Conservation (phyloP, 129 eudicot genomes). For the Flaveria brownii region DNA sequence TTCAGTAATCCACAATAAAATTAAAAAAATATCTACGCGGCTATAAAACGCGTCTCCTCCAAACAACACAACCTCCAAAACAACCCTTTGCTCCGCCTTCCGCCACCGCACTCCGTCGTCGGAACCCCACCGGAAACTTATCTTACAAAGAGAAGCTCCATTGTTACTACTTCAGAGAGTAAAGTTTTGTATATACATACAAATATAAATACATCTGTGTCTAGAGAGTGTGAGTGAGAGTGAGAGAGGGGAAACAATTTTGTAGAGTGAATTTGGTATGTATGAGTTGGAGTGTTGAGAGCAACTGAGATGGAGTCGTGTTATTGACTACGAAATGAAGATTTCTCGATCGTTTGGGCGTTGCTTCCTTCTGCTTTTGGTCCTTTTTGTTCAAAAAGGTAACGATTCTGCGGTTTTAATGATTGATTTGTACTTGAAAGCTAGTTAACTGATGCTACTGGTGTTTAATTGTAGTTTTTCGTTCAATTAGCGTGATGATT, state of each 20-base stretch:
- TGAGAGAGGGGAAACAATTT: background rate
- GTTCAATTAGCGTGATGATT: conserved; percentile 1
- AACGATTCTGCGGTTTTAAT: background rate
- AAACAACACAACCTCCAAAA: conserved; percentile 12
- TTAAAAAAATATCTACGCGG: conserved; percentile 18
- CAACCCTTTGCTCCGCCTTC: conserved; percentile 18
- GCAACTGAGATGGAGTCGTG: conserved; percentile 3
- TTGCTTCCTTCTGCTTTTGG: conserved; percentile 30
- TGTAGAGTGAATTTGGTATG: conserved; percentile 28
- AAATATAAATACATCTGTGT: conserved; percentile 6
- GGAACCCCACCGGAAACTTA: conserved; percentile 18
- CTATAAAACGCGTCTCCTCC: conserved; percentile 29
- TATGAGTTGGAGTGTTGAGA: conserved; percentile 25
- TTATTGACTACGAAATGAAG: conserved; percentile 34
- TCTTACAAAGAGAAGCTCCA: background rate
- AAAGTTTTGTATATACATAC: background rate
- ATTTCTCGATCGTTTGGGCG: conserved; percentile 24
- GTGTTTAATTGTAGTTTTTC: background rate
- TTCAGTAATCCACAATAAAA: background rate
- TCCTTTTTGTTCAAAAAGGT: conserved; percentile 42
- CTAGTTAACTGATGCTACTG: background rate
- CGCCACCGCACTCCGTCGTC: conserved; percentile 17
- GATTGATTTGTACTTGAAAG: conserved; percentile 7
- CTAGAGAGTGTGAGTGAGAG: background rate
- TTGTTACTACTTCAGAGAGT: background rate